Base-by-base conservation (phyloP, 768 basidiomycete genomes). In the Rickenella mellea region DNA sequence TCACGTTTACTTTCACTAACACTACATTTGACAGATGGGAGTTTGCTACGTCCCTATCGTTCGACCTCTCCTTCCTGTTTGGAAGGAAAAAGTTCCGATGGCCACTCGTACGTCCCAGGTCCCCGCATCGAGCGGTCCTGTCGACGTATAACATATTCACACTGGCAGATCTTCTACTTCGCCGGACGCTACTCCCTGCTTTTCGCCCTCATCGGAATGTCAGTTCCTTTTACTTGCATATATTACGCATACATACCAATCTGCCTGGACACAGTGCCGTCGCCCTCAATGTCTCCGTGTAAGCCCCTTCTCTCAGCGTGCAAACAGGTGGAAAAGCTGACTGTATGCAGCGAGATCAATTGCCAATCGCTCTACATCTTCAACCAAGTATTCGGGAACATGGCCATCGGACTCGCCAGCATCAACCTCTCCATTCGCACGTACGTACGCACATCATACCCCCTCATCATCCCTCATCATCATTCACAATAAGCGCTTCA, bases 301-400 rank as follows among this genome's bases (percentile, higher is more conserved):
- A 59, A 53, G 68, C 40, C 30, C 14, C 41, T n/a, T n/a, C 38
- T 4, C 21, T 27, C 21, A 15, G 7, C 30, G 15, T 30, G 4
- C 40, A 19, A 20, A 20, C 19, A 27, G 22, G 19, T 2, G n/a
- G 19, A 7, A 12, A 22, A 20, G 19, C 24, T 17, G 5, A 20
- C 30, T 17, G 15, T 47, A 30, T 42, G 7, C 6, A 74, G 72
- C 2, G 59, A 71, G 51, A 59, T 83, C 26, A 58, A 83, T 52
- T 84, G 82, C 47, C 82, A 83, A 51, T 70, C 63, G 4, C 57
- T 84, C 19, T 84, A 83, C 50, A 82, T 78, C 1, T 82, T 81
- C 53, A 80, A 78, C 46, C 70, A 72, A 57, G 68, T 76, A 52
- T 67, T 75, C 41, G 82, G 82, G 14, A 80, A 82, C 57, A 72